phyloP scores from a whole-genome alignment of 2,329 filamentous ascomycete species.

The Sporothrix phasma region DNA sequence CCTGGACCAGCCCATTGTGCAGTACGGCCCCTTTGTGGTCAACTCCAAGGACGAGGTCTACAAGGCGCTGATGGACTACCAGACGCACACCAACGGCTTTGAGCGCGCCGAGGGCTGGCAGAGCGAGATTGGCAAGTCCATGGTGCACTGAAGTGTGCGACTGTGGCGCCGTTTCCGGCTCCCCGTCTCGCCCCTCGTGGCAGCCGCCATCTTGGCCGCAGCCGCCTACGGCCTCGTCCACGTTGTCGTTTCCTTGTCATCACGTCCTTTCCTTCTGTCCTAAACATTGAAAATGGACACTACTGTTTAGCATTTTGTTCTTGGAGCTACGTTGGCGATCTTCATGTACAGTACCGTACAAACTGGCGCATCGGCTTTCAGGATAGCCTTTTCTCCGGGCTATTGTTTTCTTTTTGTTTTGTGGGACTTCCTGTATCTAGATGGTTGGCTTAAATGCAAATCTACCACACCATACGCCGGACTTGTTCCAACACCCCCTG shows the following conservation, averaged over 20 bases:
- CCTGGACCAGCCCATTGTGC: conserved; percentile 72
- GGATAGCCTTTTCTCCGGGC: background rate
- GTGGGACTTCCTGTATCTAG: background rate
- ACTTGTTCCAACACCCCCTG: no score
- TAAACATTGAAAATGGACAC: background rate
- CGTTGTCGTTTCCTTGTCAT: background rate
- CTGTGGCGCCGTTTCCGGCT: background rate
- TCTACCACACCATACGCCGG: background rate
- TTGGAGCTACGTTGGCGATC: background rate
- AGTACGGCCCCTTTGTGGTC: conserved; percentile 80
- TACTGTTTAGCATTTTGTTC: background rate
- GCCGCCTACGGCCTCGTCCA: background rate
- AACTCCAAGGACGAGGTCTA: conserved; percentile 62
- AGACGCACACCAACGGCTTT: conserved; percentile 64
- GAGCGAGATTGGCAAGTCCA: conserved; percentile 77
- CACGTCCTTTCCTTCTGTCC: background rate
- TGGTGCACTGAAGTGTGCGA: conserved; percentile 33
- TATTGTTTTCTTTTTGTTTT: background rate
- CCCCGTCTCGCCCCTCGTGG: background rate
- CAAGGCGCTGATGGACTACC: conserved; percentile 67
- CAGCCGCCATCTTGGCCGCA: background rate
- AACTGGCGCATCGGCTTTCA: background rate
- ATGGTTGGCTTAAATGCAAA: background rate
- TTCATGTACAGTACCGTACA: background rate
- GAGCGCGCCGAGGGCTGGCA: conserved; percentile 70